Percentiles rank a stretch among this genome's conserved stretches.
phyloP scores from a whole-genome alignment of 345 rosid species.

The Cardamine resedifolia region DNA sequence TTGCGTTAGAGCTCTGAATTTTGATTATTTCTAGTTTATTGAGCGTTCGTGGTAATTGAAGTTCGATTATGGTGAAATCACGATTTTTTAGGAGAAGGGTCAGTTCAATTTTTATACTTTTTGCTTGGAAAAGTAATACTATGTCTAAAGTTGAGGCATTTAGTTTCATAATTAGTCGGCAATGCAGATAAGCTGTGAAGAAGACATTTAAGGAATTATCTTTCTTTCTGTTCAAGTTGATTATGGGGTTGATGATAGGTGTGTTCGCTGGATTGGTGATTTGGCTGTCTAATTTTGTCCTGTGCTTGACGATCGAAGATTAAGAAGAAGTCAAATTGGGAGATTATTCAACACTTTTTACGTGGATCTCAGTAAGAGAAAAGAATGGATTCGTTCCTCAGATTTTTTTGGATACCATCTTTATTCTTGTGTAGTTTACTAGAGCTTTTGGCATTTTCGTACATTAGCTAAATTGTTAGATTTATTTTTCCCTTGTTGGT shows the following conservation, averaged over 20 bases:
- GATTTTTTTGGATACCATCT: background rate
- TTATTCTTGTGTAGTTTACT: background rate
- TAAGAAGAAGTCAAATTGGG: background rate
- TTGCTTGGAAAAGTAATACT: conserved; percentile 8
- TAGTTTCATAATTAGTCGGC: conserved; percentile 29
- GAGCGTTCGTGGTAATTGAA: conserved; percentile 34
- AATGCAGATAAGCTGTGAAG: conserved; percentile 24
- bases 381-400: conserved; percentile 1
- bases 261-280: conserved; percentile 8
- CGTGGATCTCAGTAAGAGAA: conserved; percentile 17
- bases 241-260: background rate
- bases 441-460: background rate
- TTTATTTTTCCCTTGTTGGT: background rate
- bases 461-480: background rate
- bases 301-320: conserved; percentile 6
- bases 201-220: background rate
- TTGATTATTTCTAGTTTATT: conserved; percentile 25
- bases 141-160: conserved; percentile 23
- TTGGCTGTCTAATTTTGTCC: background rate
- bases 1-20: conserved; percentile 1
- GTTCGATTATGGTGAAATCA: conserved; percentile 39
- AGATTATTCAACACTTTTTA: background rate
- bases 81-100: conserved; percentile 36
- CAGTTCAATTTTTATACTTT: conserved; percentile 19
- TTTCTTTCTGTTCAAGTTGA: conserved; percentile 12